Conservation (phyloP, 2,329 filamentous ascomycete genomes). For the Calonectria ilicicola region DNA sequence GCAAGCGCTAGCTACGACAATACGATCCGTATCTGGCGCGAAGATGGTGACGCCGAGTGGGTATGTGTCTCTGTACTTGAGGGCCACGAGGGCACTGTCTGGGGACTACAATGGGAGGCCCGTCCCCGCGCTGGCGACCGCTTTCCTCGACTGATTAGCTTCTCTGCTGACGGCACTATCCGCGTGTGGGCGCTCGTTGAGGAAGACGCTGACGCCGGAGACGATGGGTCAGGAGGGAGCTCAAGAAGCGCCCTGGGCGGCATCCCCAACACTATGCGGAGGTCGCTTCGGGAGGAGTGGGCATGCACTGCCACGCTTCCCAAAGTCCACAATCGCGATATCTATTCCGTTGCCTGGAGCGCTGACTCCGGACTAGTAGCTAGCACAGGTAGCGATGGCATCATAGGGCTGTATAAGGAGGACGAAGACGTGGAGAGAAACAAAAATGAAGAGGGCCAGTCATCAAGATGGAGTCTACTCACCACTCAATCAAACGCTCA, state of each 20-base stretch:
- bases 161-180: conserved; percentile 85
- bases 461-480: conserved; percentile 77
- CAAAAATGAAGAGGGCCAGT: not conserved
- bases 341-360: conserved; percentile 92
- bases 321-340: conserved; percentile 78
- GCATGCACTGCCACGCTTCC: conserved; percentile 82
- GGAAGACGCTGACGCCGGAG: conserved; percentile 59
- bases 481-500: conserved; percentile 80
- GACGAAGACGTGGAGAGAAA: conserved; percentile 29
- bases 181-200: conserved; percentile 81
- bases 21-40: conserved; percentile 87
- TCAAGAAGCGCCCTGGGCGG: conserved; percentile 62
- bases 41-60: conserved; percentile 93
- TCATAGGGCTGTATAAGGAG: conserved; percentile 84
- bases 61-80: conserved; percentile 85
- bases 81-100: conserved; percentile 88
- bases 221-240: conserved; percentile 39
- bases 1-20: conserved; percentile 96
- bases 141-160: conserved; percentile 79
- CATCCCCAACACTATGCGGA: conserved; percentile 92
- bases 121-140: conserved; percentile 50
- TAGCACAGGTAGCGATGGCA: conserved; percentile 90
- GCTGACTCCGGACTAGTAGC: conserved; percentile 80
- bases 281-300: conserved; percentile 85
- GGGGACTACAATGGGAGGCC: conserved; percentile 83